These are phyloP conservation scores for Ploettnerulaceae sp. DNA, from an alignment of 2,329 filamentous ascomycete genomes.

Conservation along the genomic window DNA sequence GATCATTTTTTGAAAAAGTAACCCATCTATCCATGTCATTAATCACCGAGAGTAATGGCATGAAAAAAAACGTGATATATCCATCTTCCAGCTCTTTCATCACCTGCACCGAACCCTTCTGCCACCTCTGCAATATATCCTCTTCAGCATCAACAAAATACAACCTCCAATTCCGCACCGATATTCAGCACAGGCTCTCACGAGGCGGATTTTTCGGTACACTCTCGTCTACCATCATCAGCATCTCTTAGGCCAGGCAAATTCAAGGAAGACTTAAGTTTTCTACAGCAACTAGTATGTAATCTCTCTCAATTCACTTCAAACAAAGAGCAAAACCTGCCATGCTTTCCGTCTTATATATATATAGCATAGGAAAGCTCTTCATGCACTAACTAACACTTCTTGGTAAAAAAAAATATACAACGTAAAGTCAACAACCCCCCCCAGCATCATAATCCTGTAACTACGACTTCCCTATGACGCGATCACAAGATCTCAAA, in stretches of 20 bases:
- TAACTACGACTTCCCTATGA: too few species aligned
- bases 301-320: slow-evolving; percentile 39
- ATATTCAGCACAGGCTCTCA: slow-evolving; percentile 28
- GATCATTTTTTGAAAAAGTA: background rate
- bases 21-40: background rate
- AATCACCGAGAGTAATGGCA: background rate
- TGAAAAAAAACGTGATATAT: slow-evolving; percentile 38
- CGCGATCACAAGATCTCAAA: too few species aligned
- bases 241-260: background rate
- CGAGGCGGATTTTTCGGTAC: slow-evolving; percentile 42
- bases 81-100: slow-evolving; percentile 35
- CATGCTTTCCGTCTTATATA: slow-evolving; percentile 50
- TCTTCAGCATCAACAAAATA: slow-evolving; percentile 44
- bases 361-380: too few species aligned
- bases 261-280: slow-evolving; percentile 16
- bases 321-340: slow-evolving; percentile 43
- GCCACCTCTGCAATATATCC: slow-evolving; percentile 40
- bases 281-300: slow-evolving; percentile 38
- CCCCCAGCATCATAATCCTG: too few species aligned
- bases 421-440: too few species aligned
- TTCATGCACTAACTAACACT: slow-evolving; percentile 49
- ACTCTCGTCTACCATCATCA: slow-evolving; percentile 35
- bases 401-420: slow-evolving; percentile 50
- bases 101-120: slow-evolving; percentile 37
- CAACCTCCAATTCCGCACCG: slow-evolving; percentile 40